phyloP scores from a whole-genome alignment of 2,329 filamentous ascomycete genomes.

The Dactylellina leptospora region DNA sequence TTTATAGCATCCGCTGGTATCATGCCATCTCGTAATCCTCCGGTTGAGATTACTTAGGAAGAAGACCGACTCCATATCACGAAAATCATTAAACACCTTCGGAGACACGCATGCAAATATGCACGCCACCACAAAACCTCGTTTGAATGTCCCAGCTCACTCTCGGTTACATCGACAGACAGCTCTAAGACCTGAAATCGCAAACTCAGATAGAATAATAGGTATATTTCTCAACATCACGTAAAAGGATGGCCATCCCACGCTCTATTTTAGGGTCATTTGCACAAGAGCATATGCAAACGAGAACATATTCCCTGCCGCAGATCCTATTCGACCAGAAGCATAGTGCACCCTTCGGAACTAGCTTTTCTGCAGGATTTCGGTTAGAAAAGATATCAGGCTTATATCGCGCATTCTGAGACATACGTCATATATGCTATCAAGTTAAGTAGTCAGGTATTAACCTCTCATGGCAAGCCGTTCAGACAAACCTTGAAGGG shows the following conservation, averaged over 20 bases:
- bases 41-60: too few species aligned
- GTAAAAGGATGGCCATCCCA: conserved; percentile 37
- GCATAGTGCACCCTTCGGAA: conserved; percentile 3
- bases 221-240: conserved; percentile 14
- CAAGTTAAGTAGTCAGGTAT: conserved; percentile 9
- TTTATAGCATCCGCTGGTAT: too few species aligned
- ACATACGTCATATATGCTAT: conserved; percentile 51
- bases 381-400: conserved; percentile 15
- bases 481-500: conserved; percentile 8
- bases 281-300: background rate
- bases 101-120: conserved; percentile 6
- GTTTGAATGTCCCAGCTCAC: too few species aligned
- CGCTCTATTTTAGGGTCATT: conserved; percentile 25
- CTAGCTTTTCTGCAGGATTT: background rate
- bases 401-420: conserved; percentile 54
- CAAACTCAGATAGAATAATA: too few species aligned
- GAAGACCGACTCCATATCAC: too few species aligned
- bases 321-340: conserved; percentile 31
- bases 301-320: conserved; percentile 27
- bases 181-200: too few species aligned
- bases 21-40: too few species aligned
- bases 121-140: too few species aligned
- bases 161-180: too few species aligned
- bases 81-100: too few species aligned
- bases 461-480: conserved; percentile 10